Base-by-base conservation (phyloP, 2,329 filamentous ascomycete genomes). In the Chaetomiaceae sp. region DNA sequence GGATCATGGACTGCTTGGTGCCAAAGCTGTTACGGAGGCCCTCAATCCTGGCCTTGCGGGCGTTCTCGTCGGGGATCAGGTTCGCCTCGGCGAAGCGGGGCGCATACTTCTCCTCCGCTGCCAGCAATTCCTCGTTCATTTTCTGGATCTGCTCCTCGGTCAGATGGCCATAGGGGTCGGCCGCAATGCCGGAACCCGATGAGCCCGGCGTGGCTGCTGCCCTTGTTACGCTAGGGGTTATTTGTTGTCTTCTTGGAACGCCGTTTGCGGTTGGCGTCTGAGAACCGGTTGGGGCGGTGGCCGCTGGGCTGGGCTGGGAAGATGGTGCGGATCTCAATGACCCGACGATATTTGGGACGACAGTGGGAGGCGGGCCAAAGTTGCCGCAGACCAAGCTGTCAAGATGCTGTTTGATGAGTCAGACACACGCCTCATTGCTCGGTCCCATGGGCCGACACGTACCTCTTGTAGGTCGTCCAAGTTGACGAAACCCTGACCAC, bases 1-100 rank as follows among this genome's bases (percentile, higher is more conserved):
- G 74, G 3, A 80, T 76, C n/a, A 72, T 72, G 49, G 77, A 81
- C 63, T 81, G 78, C 53, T 79, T 80, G 3, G 78, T 81, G 39
- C 76, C 76, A 59, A 78, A 80, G 3, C 73, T 73, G 57, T 82
- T 82, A 37, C 75, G 75, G 1, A 82, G 60, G 9, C 69, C 73
- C 0, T 72, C 69, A 0, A 81, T 47, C 43, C 60, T 66, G 1
- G 15, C 58, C 54, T 58, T 68, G 46, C 62, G 68, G 57, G 62
- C 64, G 38, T 53, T 59, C 2, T 68, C 64, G 34, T 76, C 69
- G 0, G 62, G 51, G 9, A 78, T 67, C 3, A 36, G 19, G 53
- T 72, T 68, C 0, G 74, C 75, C 14, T 75, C 69, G 7, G 66
- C 69, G 61, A 80, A 76, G 7, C 72, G 67, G 4, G 63, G 63